Evolutionary conservation across 768 basidiomycete species (phyloP).

Genomic region (Boletus eberwhitei): DNA sequence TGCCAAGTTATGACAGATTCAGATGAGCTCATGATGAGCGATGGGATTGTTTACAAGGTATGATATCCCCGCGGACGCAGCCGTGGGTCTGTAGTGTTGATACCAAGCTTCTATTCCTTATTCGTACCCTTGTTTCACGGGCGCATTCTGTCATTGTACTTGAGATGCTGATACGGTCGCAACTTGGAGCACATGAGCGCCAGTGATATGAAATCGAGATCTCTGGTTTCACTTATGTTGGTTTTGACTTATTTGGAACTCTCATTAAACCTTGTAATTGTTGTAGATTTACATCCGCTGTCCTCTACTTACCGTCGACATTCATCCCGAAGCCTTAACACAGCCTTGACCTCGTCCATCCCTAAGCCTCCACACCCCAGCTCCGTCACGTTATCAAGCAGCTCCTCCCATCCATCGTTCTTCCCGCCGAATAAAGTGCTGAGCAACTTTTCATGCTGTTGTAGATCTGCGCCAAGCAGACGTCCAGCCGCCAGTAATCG

Average conservation of each 20-base stretch:
- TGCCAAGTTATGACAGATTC: constrained; percentile 71
- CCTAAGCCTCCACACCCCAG: constrained; percentile 61
- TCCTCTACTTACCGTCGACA: constrained; percentile 21
- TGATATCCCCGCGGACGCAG: constrained; percentile 30
- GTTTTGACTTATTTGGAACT: neutral
- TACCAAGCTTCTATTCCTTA: neutral
- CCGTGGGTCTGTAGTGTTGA: neutral
- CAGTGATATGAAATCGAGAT: neutral
- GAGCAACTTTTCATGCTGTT: constrained; percentile 32
- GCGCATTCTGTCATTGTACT: neutral
- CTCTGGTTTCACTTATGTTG: too few species aligned
- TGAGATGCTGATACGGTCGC: neutral
- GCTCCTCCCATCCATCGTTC: constrained; percentile 50
- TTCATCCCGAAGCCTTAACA: constrained; percentile 48
- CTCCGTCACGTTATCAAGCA: constrained; percentile 41
- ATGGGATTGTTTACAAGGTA: constrained; percentile 83
- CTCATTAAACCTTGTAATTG: neutral
- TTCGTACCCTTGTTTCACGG: constrained; percentile 4
- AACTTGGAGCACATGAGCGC: neutral
- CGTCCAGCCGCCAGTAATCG: constrained; percentile 66
- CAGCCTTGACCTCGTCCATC: constrained; percentile 56
- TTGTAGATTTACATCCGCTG: neutral
- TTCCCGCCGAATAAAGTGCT: constrained; percentile 15
- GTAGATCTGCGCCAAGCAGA: constrained; percentile 55
- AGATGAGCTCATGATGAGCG: constrained; percentile 81